Percentiles rank a stretch among this genome's conserved stretches.
Evolutionary conservation across 2,329 filamentous ascomycete species (phyloP).

Genomic region (Camptophora hylomeconis): DNA sequence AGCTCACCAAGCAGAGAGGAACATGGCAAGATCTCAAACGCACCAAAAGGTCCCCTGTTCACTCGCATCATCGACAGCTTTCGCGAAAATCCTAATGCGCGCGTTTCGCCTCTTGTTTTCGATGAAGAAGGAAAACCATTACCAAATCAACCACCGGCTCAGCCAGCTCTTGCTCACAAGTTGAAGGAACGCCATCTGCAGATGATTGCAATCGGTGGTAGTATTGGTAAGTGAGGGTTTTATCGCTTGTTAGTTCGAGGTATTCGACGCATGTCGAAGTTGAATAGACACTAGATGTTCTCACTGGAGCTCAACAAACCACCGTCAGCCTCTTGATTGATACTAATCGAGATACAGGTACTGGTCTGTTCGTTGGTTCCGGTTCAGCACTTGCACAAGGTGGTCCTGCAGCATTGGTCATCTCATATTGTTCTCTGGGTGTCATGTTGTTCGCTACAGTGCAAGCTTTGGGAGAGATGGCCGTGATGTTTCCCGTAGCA

Average conservation of each 20-base stretch:
- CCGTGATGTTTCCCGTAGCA: conserved; percentile 76
- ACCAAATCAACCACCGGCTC: conserved; percentile 53
- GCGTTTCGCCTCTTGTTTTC: conserved; percentile 21
- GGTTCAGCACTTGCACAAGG: conserved; percentile 56
- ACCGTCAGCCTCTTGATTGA: too few relatives aligned
- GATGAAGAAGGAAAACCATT: conserved; percentile 42
- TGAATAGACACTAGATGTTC: too few relatives aligned
- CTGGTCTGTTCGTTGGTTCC: conserved; percentile 75
- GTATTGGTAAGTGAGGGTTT: too few relatives aligned
- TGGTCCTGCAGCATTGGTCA: conserved; percentile 62
- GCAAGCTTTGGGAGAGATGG: conserved; percentile 79
- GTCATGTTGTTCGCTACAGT: conserved; percentile 83
- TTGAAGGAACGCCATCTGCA: conserved; percentile 45
- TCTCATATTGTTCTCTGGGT: conserved; percentile 65
- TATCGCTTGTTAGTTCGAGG: too few relatives aligned
- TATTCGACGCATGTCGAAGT: too few relatives aligned
- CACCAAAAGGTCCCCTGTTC: too few relatives aligned
- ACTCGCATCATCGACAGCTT: conserved; percentile 27
- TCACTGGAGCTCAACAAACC: too few relatives aligned
- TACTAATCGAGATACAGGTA: conserved; percentile 44
- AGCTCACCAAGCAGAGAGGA: too few relatives aligned
- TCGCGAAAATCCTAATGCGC: conserved; percentile 29
- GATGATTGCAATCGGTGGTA: conserved; percentile 79
- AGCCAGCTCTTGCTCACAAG: conserved; percentile 59
- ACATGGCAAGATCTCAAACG: too few relatives aligned